Base-by-base conservation (phyloP, 2,329 filamentous ascomycete species). In the Phaeosphaeriaceae sp. region DNA sequence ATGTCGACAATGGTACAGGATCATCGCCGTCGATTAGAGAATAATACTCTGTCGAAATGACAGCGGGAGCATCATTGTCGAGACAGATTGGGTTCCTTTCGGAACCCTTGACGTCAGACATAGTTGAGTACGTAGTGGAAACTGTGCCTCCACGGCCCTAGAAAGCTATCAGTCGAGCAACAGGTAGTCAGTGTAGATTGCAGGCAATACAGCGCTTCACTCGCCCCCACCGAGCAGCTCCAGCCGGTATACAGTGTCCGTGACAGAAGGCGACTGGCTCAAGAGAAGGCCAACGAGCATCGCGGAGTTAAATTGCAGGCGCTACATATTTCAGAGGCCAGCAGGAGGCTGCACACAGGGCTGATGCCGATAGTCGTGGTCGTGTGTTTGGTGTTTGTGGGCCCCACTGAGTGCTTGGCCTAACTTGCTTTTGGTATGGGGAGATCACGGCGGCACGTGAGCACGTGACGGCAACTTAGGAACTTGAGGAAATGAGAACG, bases 391-490 rank as follows among this genome's bases (percentile, higher is more conserved):
- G 19, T 45, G n/a, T 19, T 45, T 5, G 9, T 20, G 42, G 2
- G 21, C 20, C 42, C 19, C 42, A 13, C 42, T 22, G 42, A 19
- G 9, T 15, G 36, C 36, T 40, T 40, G 36, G 13, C 7, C 9
- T 9, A 11, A 22, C 42, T 19, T 27, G 11, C 7, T 13, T 19
- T 41, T 15, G 17, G 3, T n/a, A n/a, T 17, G 20, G 19, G 15
- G 45, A 49, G 42, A 44, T n/a, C 46, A 45, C 33, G 52, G 24
- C 21, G 22, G 17, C 53, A 19, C 53, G 53, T 3, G n/a, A 9
- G 31, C 46, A 54, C 53, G 53, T 54, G 53, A 48, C 6, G 13
- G 44, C 19, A 46, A 17, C n/a, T n/a, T n/a, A n/a, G n/a, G n/a
- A n/a, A n/a, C n/a, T n/a, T n/a, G n/a, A n/a, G n/a, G n/a, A n/a